These are phyloP conservation scores for Trichoderma arundinaceum DNA, from an alignment of 2,329 filamentous ascomycete species.

Conservation along the genomic window DNA sequence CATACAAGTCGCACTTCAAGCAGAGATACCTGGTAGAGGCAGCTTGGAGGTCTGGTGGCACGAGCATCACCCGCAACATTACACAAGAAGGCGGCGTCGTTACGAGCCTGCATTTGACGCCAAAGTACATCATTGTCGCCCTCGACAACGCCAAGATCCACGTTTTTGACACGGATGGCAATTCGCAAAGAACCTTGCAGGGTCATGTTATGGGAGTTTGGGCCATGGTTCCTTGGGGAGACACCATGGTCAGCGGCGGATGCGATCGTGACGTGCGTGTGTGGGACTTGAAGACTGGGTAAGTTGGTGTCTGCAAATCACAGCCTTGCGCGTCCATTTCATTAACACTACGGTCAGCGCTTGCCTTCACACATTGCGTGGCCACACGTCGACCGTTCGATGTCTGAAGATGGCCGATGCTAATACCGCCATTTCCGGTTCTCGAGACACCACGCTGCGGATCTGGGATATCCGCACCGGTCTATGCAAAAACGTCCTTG, in stretches of 20 bases:
- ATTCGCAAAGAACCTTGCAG: slow-evolving; percentile 84
- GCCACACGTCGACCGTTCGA: slow-evolving; percentile 94
- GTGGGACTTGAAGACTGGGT: slow-evolving; percentile 95
- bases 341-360: slow-evolving; percentile 55
- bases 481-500: slow-evolving; percentile 86
- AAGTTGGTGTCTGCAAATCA: slow-evolving; percentile 43
- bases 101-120: slow-evolving; percentile 89
- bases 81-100: slow-evolving; percentile 97
- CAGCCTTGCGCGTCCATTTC: no score
- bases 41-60: slow-evolving; percentile 92
- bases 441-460: slow-evolving; percentile 88
- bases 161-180: slow-evolving; percentile 91
- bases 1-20: slow-evolving; percentile 97
- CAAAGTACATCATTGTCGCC: slow-evolving; percentile 96
- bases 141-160: slow-evolving; percentile 98
- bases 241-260: slow-evolving; percentile 91
- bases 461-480: slow-evolving; percentile 94
- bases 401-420: slow-evolving; percentile 97
- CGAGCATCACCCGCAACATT: slow-evolving; percentile 81
- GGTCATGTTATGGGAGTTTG: slow-evolving; percentile 99
- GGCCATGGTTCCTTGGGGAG: slow-evolving; percentile 99
- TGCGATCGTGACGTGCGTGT: slow-evolving; percentile 96
- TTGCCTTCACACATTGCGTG: slow-evolving; percentile 82
- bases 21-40: slow-evolving; percentile 96
- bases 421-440: slow-evolving; percentile 94